phyloP scores from a whole-genome alignment of 305 asterid genomes.

The Galium porrigens region DNA sequence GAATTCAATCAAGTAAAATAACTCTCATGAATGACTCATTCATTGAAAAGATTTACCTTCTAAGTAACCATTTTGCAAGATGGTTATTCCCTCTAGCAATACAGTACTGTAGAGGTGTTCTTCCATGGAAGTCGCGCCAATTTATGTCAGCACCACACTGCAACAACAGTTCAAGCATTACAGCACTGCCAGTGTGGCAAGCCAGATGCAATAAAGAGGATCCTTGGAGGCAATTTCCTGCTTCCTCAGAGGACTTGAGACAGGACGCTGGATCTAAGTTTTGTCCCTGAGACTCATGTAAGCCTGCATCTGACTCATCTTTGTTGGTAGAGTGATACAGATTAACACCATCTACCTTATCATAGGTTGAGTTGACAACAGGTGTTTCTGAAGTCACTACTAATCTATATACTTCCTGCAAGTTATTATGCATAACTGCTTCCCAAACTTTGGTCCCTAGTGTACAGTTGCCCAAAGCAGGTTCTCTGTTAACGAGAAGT shows the following conservation, averaged over 20 bases:
- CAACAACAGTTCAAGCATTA: constrained; percentile 78
- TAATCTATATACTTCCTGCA: constrained; percentile 54
- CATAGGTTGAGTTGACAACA: constrained; percentile 51
- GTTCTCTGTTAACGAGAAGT: constrained; percentile 48
- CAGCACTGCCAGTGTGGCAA: constrained; percentile 45
- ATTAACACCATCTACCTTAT: constrained; percentile 35
- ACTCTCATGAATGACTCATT: background rate
- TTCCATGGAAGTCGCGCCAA: constrained; percentile 58
- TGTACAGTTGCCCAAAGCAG: constrained; percentile 21
- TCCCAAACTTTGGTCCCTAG: constrained; percentile 53
- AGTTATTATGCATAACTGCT: constrained; percentile 60
- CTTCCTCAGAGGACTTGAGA: constrained; percentile 28
- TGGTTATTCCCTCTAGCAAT: constrained; percentile 53
- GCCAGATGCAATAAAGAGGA: constrained; percentile 78
- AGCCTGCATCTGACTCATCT: constrained; percentile 23
- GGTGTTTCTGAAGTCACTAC: constrained; percentile 38
- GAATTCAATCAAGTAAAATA: background rate
- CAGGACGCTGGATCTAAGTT: constrained; percentile 41
- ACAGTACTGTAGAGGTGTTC: constrained; percentile 90
- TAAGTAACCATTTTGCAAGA: constrained; percentile 67
- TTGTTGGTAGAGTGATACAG: constrained; percentile 24
- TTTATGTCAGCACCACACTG: constrained; percentile 83
- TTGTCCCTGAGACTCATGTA: constrained; percentile 25
- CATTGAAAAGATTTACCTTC: constrained; percentile 41
- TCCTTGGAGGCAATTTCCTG: constrained; percentile 51